Base-by-base conservation (phyloP, 140 eudicot genomes). In the Cichorium intybus region DNA sequence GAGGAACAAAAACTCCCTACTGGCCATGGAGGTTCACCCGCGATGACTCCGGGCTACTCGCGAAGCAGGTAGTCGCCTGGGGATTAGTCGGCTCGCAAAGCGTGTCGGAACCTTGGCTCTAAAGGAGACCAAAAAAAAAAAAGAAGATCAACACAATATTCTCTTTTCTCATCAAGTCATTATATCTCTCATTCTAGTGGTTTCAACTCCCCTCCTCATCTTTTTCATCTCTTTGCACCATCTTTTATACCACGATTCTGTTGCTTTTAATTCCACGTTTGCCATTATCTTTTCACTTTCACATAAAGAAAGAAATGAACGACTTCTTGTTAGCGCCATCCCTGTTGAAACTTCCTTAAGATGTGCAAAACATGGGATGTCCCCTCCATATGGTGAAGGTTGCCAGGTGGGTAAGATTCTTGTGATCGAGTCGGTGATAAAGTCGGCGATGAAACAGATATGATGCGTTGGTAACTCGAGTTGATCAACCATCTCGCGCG, bases 401-500 rank as follows among this genome's bases (percentile, higher is more conserved):
- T 77, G 82, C 81, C 89, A 79, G 10, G 62, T 58, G 1, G 75
- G 85, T 23, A 75, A 20, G 18, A 88, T 79, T 64, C 21, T 75
- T 75, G 62, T 68, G 51, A 92, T 73, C 10, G 80, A 69, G 74
- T 67, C 56, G 63, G 79, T 82, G 53, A 92, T 88, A 20, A 85
- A 79, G 50, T 85, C 83, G 4, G 95, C 89, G 21, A 92, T 83
- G 71, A 85, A 85, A 46, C 62, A 69, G 16, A 88, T 89, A 58
- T 85, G 82, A 27, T 85, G 83, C 70, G 83, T 77, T 7, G 83
- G 76, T 60, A 88, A 68, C 43, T 86, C 90, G 8, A 88, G 77
- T 8, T 88, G 86, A 58, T 92, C 89, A 68, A 85, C 95, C 96
- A 92, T 92, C 80, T 92, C 99, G 51, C 59, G 77, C 4, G 99